Evolutionary conservation across 768 basidiomycete genomes (phyloP), one percentile per base, ranked within the genome.

Genomic region (Lentinula boryana): DNA sequence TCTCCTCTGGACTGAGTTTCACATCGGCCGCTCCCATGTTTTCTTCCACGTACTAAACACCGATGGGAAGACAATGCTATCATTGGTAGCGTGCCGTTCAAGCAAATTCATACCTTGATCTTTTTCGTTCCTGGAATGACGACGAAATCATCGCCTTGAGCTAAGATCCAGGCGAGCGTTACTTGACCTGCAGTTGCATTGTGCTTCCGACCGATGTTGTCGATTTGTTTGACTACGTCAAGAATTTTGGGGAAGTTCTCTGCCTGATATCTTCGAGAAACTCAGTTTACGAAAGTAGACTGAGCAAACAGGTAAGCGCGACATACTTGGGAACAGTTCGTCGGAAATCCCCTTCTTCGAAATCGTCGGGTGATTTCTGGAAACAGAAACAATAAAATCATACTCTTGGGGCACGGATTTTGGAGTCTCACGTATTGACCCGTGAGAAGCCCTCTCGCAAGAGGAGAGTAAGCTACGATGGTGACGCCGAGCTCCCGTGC

Each of bases 201-300:
- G 60, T 80, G 70, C 54, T 73, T 76, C 46, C 66, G 65, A 10
- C 75, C 79, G 32, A 81, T 70, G 13, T 63, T 64, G 54, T 72
- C 68, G 21, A 82, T 65, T 12, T 69, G 70, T 15, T 79, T 74
- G 9, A 70, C 78, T n/a, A 83, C 56, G 23, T 74, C 69, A n/a
- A 79, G 65, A 40, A 80, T 73, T 21, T 78, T 80, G 3, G 79
- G 80, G 67, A 81, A 81, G 68, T 80, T 80, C 66, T 75, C 72
- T 36, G 74, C 67, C 62, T 68, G 71, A 62, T 73, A 75, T 55
- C 75, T 74, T 49, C 12, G 27, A 27, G 36, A 55, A 50, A 38
- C 18, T 36, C 5, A 21, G 32, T 50, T 62, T 7, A 55, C 32
- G 48, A 40, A 1, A 40, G 63, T 1, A 32, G n/a, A 4, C 15